Percentiles rank a stretch among this genome's conserved stretches.
phyloP scores from a whole-genome alignment of 202 grass and related monocot species.

The Schoenoplectus triqueter region DNA sequence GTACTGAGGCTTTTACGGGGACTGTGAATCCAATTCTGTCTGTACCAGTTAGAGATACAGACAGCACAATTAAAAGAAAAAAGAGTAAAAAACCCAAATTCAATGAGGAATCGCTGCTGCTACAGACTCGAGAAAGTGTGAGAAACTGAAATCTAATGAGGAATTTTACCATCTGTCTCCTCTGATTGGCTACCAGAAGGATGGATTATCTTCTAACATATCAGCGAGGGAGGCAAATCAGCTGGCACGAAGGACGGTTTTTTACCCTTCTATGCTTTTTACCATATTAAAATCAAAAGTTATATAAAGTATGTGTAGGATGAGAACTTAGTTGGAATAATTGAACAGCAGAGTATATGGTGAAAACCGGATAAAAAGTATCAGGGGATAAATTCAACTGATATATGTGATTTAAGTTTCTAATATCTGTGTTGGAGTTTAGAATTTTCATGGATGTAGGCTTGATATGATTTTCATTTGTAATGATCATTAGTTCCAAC shows the following conservation, averaged over 20 bases:
- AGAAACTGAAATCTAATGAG: neutral
- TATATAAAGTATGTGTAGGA: neutral
- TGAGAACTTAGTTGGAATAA: neutral
- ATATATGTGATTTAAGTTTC: neutral
- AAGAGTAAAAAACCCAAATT: constrained; percentile 25
- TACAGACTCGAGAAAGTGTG: neutral
- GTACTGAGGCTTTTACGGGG: too few species aligned
- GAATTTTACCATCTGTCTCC: neutral
- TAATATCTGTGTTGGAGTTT: neutral
- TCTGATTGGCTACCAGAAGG: constrained; percentile 33
- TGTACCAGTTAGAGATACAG: neutral
- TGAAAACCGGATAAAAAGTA: neutral
- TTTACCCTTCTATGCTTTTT: neutral
- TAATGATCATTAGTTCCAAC: neutral
- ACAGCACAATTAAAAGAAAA: neutral
- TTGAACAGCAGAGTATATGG: neutral
- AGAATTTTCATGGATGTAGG: neutral
- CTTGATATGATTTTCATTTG: neutral
- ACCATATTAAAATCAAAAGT: neutral
- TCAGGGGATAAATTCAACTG: neutral
- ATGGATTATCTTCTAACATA: neutral
- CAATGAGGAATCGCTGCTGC: neutral
- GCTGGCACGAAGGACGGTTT: constrained; percentile 34
- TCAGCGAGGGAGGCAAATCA: constrained; percentile 19
- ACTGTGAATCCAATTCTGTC: neutral